phyloP scores from a whole-genome alignment of 2,329 filamentous ascomycete species.

The Aspergillus felis region DNA sequence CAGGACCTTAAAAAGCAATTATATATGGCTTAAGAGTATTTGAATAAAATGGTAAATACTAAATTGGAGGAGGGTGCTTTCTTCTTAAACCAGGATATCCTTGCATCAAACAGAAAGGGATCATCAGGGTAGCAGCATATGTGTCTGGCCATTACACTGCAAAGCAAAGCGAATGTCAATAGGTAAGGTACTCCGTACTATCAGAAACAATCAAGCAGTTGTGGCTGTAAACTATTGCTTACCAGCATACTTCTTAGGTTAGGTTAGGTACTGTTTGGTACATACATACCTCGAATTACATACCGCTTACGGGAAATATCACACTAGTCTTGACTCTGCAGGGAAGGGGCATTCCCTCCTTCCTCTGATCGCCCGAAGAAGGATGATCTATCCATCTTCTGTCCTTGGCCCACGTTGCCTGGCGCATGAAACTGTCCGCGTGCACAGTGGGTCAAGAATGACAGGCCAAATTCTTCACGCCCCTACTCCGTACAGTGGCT shows the following conservation, averaged over 20 bases:
- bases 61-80: too few relatives aligned
- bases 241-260: not conserved
- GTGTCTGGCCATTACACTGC: not conserved
- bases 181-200: not conserved
- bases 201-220: not conserved
- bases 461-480: conserved; percentile 34
- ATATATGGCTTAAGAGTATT: not conserved
- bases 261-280: not conserved
- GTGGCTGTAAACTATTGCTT: not conserved
- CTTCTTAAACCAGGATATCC: not conserved
- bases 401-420: conserved; percentile 37
- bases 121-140: not conserved
- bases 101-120: not conserved
- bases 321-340: conserved; percentile 16
- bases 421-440: conserved; percentile 38
- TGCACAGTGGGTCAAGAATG: conserved; percentile 36
- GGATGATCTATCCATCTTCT: conserved; percentile 21
- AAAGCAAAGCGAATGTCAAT: not conserved
- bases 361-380: conserved; percentile 18
- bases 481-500: conserved; percentile 10
- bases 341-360: conserved; percentile 15
- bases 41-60: not conserved
- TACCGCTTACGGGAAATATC: not conserved
- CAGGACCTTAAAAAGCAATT: conserved; percentile 7
- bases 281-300: not conserved